phyloP scores from a whole-genome alignment of 2,329 filamentous ascomycete species.

The Chrysosporium queenslandicum region DNA sequence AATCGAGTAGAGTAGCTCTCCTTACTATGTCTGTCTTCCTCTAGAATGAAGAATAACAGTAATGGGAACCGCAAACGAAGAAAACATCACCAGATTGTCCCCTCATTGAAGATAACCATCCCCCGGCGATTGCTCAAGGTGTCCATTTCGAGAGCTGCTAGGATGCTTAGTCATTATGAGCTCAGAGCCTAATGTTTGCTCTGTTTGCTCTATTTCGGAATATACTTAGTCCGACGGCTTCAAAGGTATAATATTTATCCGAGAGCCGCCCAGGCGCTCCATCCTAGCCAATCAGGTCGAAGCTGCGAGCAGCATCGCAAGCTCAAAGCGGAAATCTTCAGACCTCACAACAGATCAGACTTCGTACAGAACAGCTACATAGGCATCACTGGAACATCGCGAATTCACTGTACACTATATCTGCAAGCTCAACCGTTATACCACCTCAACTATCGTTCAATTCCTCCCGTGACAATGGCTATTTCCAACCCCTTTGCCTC shows the following conservation, averaged over 20 bases:
- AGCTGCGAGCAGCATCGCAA: not conserved
- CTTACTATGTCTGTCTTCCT: not conserved
- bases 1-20: not conserved
- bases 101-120: constrained; percentile 6
- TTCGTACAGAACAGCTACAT: not conserved
- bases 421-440: not conserved
- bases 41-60: not conserved
- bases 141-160: constrained; percentile 5
- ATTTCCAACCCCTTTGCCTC: constrained; percentile 31
- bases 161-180: constrained; percentile 3
- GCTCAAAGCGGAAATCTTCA: constrained; percentile 10
- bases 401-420: not conserved
- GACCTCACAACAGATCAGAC: not conserved
- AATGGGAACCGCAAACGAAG: not conserved
- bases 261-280: not conserved
- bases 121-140: constrained; percentile 7
- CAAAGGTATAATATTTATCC: constrained; percentile 9
- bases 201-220: not conserved
- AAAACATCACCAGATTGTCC: constrained; percentile 6
- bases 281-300: constrained; percentile 3
- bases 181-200: not conserved
- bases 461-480: constrained; percentile 25
- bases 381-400: too few species aligned
- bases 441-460: not conserved
- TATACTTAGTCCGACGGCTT: not conserved